phyloP scores from a whole-genome alignment of 148 eudicot genomes.

The Vaccinium vitisidaea region DNA sequence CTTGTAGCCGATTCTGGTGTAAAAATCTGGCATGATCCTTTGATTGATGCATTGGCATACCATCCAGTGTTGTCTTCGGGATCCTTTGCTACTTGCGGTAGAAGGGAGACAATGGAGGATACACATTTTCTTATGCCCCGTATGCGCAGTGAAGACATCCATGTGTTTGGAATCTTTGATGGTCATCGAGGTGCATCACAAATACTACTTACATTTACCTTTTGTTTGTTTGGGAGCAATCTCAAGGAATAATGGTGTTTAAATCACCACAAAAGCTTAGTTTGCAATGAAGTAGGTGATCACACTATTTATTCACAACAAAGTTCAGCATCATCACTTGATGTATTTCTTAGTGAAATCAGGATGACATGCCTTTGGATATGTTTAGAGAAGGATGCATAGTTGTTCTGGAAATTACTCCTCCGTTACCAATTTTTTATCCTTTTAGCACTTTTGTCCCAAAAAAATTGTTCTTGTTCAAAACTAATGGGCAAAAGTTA shows the following conservation, averaged over 20 bases:
- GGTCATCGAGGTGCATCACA: slow-evolving; percentile 87
- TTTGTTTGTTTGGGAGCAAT: slow-evolving; percentile 14
- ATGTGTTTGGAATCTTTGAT: slow-evolving; percentile 84
- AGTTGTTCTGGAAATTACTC: background rate
- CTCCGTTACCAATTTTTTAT: too few species aligned
- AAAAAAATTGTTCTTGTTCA: too few species aligned
- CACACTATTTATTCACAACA: background rate
- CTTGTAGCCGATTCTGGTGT: slow-evolving; percentile 32
- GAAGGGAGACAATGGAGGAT: slow-evolving; percentile 96
- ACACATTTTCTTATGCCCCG: slow-evolving; percentile 78
- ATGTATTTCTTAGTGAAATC: background rate
- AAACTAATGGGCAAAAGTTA: too few species aligned
- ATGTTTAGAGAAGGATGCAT: background rate
- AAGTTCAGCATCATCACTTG: background rate
- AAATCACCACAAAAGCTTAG: background rate
- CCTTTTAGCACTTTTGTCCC: too few species aligned
- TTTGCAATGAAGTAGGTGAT: background rate
- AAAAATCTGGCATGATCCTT: slow-evolving; percentile 34
- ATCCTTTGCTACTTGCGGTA: slow-evolving; percentile 85
- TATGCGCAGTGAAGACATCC: slow-evolving; percentile 48
- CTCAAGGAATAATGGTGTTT: background rate
- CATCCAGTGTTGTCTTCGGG: slow-evolving; percentile 78
- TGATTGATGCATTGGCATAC: slow-evolving; percentile 37
- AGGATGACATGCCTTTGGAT: background rate
- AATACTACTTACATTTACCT: slow-evolving; percentile 2